Evolutionary conservation across 768 basidiomycete species (phyloP), one percentile per base, ranked within the genome.

Genomic region (Tulasnella sp.): DNA sequence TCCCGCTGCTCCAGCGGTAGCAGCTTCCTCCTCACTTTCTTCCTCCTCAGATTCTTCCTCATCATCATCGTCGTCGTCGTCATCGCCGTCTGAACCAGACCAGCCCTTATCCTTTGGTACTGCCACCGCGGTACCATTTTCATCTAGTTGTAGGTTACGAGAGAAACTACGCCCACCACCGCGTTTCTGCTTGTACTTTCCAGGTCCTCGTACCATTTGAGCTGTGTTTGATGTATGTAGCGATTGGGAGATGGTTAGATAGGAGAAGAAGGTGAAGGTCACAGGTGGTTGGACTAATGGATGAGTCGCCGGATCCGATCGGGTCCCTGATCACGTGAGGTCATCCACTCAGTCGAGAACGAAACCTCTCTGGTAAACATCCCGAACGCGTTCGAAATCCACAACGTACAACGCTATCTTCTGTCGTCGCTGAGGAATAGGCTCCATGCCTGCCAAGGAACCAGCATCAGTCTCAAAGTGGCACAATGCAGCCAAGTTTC

Each of bases 171-270:
- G 80, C 53, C 91, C 91, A 38, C 91, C 91, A 64, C 91, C 91
- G 53, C 91, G 87, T 68, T 84, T 87, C 64, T 81, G 76, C 78
- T 92, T 92, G 74, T 80, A 89, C 71, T 85, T 88, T 62, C 89
- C 87, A 82, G 64, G 4, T 56, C 34, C 62, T 38, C 64, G 64
- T 21, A 62, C 64, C 64, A 65, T 65, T 38, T 19, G 22, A 21
- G 17, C 19, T 19, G 31, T 42, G 42, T 21, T 41, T 19, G 22
- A 22, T 24, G 17, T 21, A 1, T 45, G 9, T n/a, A 8, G 38
- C 21, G 24, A 27, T 19, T 8, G 19, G 4, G 49, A 30, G 4
- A 21, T 25, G 41, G 25, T 12, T 55, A 41, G 10, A 34, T 25
- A 17, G n/a, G 42, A 43, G 12, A 17, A 19, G 15, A 17, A 30